Evolutionary conservation across 2,329 filamentous ascomycete genomes (phyloP), one percentile per base, ranked within the genome.

Genomic region (Colletotrichum ledebouriae): DNA sequence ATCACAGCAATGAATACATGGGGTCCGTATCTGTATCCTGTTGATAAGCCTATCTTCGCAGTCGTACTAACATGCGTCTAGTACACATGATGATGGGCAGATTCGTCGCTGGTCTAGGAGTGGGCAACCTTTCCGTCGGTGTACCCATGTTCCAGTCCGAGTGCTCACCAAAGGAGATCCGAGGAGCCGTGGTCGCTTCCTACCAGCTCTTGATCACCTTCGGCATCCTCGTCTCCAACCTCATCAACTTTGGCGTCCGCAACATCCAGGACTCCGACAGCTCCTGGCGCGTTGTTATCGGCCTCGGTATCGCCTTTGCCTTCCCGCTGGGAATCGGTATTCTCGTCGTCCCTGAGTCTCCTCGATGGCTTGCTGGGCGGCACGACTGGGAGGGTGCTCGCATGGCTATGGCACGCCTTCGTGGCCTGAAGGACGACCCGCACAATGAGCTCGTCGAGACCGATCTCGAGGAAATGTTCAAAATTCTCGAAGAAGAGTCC

Each of bases 131-230:
- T 2, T 90, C 88, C 0, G 86, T 91, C 39, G 83, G 87, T 41
- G 88, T 91, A 2, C 89, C 89, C 66, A 88, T 91, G 83, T 91
- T 89, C 77, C 89, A 91, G 77, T 86, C 86, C 46, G 89, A 92
- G 75, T 88, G 84, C 59, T 84, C 87, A 2, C 89, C 89, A 4
- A 83, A 84, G 17, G 83, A 88, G 73, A 89, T 91, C 69, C 87
- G 89, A 72, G 89, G 89, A 72, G 85, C 87, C 39, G 85, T 91
- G 49, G 86, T 91, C n/a, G 84, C 86, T 4, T 88, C 86, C n/a
- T 93, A 92, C 78, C 91, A 93, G 78, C 86, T 93, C 15, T 89
- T 92, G 80, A 91, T 93, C 76, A 93, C 90, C 0, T 81, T 92
- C 33, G 91, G 91, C 39, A 92, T 93, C 71, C 86, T 88, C 60